A percentile compares a stretch with the other conserved stretches of the same genome.
These are phyloP conservation scores for Metschnikowia cerradonensis DNA, from an alignment of 805 yeast species.

Conservation along the genomic window DNA sequence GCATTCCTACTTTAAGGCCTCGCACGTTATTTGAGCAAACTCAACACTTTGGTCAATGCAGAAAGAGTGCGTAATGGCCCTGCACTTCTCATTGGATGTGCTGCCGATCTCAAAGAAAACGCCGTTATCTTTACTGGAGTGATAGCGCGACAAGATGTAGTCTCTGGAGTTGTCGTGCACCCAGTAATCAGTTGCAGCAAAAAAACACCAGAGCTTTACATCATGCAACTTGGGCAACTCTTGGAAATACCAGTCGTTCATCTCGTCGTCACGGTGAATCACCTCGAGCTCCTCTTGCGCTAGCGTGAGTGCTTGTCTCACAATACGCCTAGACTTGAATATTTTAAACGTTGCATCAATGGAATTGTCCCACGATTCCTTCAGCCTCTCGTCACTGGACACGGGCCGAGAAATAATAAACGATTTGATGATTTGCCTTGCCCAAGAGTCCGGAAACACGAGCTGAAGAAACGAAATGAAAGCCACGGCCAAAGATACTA, in stretches of 20 bases:
- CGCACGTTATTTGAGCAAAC: slow-evolving; percentile 42
- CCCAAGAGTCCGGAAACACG: slow-evolving; percentile 24
- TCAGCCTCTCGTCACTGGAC: slow-evolving; percentile 17
- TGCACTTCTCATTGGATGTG: slow-evolving; percentile 20
- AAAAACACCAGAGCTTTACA: slow-evolving; percentile 49
- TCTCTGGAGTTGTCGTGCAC: slow-evolving; percentile 50
- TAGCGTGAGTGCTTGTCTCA: slow-evolving; percentile 52
- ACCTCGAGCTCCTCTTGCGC: slow-evolving; percentile 57
- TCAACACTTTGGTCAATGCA: slow-evolving; percentile 54
- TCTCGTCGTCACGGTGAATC: slow-evolving; percentile 46
- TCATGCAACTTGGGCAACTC: slow-evolving; percentile 20
- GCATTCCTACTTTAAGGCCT: slow-evolving; percentile 12
- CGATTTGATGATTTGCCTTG: slow-evolving; percentile 20
- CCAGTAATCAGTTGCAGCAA: slow-evolving; percentile 66
- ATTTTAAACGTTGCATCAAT: slow-evolving; percentile 41
- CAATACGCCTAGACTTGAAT: slow-evolving; percentile 38
- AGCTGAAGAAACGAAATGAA: slow-evolving; percentile 27
- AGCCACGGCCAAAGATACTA: slow-evolving; percentile 26
- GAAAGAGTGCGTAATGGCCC: slow-evolving; percentile 53
- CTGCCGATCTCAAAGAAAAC: slow-evolving; percentile 32
- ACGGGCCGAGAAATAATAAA: slow-evolving; percentile 25
- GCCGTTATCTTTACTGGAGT: slow-evolving; percentile 23
- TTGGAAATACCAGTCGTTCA: slow-evolving; percentile 47
- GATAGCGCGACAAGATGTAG: slow-evolving; percentile 36
- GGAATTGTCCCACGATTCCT: slow-evolving; percentile 33